Conservation (phyloP, 2,329 filamentous ascomycete genomes). For the Zymoseptoria tritici region DNA sequence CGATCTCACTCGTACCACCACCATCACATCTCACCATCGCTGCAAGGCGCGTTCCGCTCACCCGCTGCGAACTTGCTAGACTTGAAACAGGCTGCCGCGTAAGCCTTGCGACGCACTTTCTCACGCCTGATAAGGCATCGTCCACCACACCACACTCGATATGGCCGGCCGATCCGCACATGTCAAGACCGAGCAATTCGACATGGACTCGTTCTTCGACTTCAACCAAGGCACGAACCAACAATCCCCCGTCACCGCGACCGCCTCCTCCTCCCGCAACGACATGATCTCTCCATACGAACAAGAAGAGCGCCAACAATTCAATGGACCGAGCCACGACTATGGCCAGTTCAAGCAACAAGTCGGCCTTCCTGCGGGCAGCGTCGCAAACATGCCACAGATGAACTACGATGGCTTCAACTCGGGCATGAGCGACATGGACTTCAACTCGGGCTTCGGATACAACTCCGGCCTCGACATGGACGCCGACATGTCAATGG, state of each 20-base stretch:
- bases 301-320: conserved; percentile 31
- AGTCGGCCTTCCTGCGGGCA: conserved; percentile 82
- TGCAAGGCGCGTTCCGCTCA: background rate
- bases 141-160: conserved; percentile 2
- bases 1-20: background rate
- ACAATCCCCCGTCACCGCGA: conserved; percentile 20
- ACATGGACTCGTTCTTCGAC: conserved; percentile 36
- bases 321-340: conserved; percentile 68
- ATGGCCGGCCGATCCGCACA: conserved; percentile 20
- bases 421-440: conserved; percentile 61
- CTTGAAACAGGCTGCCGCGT: conserved; percentile 4
- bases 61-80: background rate
- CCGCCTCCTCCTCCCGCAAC: conserved; percentile 22
- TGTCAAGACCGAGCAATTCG: conserved; percentile 31
- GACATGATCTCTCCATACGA: conserved; percentile 28
- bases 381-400: conserved; percentile 69
- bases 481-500: conserved; percentile 60
- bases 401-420: conserved; percentile 49
- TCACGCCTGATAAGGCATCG: background rate
- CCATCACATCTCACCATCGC: background rate
- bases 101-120: conserved; percentile 1
- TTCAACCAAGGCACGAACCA: conserved; percentile 30
- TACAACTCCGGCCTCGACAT: conserved; percentile 47
- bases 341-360: conserved; percentile 95
- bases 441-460: conserved; percentile 50